phyloP scores from a whole-genome alignment of 1,284 basidiomycete species.

The Hymenochaete sp. region DNA sequence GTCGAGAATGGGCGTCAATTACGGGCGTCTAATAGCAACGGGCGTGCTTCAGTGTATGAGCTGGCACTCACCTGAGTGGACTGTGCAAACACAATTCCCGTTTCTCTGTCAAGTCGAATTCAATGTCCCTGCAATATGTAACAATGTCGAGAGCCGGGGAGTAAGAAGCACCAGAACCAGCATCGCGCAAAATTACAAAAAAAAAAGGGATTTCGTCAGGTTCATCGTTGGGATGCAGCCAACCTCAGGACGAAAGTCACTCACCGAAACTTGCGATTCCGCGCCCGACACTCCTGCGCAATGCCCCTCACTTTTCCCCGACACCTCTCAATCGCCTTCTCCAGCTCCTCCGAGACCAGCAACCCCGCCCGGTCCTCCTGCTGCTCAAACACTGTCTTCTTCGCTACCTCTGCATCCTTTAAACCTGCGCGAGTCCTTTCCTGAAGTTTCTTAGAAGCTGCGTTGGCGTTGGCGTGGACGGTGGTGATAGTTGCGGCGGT shows the following conservation, averaged over 20 bases:
- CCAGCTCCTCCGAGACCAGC: conserved; percentile 32
- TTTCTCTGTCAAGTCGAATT: conserved; percentile 44
- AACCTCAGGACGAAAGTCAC: conserved; percentile 21
- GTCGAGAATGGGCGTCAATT: too few relatives aligned
- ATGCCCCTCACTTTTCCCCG: conserved; percentile 31
- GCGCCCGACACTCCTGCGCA: conserved; percentile 29
- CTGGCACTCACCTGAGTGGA: conserved; percentile 18
- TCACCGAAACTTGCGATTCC: conserved; percentile 30
- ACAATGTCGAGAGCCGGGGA: conserved; percentile 24
- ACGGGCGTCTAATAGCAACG: not conserved
- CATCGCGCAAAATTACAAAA: not conserved
- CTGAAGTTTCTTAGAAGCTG: not conserved
- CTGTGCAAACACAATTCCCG: conserved; percentile 35
- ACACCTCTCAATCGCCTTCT: conserved; percentile 33
- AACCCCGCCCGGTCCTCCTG: conserved; percentile 15
- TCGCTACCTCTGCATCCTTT: not conserved
- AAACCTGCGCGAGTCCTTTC: not conserved
- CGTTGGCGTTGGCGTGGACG: not conserved
- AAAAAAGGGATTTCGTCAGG: not conserved
- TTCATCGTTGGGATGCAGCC: not conserved
- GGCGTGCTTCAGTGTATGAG: not conserved
- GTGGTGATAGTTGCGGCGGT: too few relatives aligned
- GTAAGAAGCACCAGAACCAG: conserved; percentile 18
- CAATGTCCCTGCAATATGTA: conserved; percentile 33
- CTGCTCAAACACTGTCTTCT: conserved; percentile 13